Evolutionary conservation across 352 stramenopile genomes (phyloP), one percentile per base, ranked within the genome.

Genomic region (Phytophthora crassamura): DNA sequence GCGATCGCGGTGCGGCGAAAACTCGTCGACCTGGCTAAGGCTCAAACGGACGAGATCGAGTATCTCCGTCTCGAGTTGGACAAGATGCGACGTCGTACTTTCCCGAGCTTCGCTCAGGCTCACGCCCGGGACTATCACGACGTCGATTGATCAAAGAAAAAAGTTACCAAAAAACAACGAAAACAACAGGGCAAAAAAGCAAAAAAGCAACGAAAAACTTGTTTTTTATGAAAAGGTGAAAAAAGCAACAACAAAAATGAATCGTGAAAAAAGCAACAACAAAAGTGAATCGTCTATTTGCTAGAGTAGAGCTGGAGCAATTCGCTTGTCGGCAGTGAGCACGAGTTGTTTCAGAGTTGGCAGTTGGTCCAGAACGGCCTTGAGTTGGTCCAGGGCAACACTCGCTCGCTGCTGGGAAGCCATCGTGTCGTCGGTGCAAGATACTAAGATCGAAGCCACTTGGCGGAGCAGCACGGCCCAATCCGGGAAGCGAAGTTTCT

Each of bases 11-110:
- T 95, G 58, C 83, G 93, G 12, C 86, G 90, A 15, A 94, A 95
- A 47, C 79, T 98, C 9, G 80, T 98, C 25, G 90, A 98, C 49
- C 59, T 98, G 30, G 91, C 93, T 0, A 88, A 84, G 30, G 78
- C 88, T 20, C 93, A 98, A 70, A 97, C 88, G 5, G 87, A 96
- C 12, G 93, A 98, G 67, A 96, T 98, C 55, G 93, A 98, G 59
- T 93, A 75, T 28, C 52, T 97, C 51, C 84, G 89, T 5, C 64
- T 89, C 7, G 93, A 98, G 56, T 83, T 98, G 2, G 89, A 98
- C 64, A 89, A 88, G 38, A 95, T 98, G 73, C 87, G 92, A 2
- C 78, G 91, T 14, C 82, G 89, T 4, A 98, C 93, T n/a, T 98
- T 98, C 64, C 94, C 94, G 10, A 96, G 84, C 54, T 98, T 98